These are phyloP conservation scores for Puccinia hordei DNA, from an alignment of 1,284 basidiomycete genomes.

Conservation along the genomic window DNA sequence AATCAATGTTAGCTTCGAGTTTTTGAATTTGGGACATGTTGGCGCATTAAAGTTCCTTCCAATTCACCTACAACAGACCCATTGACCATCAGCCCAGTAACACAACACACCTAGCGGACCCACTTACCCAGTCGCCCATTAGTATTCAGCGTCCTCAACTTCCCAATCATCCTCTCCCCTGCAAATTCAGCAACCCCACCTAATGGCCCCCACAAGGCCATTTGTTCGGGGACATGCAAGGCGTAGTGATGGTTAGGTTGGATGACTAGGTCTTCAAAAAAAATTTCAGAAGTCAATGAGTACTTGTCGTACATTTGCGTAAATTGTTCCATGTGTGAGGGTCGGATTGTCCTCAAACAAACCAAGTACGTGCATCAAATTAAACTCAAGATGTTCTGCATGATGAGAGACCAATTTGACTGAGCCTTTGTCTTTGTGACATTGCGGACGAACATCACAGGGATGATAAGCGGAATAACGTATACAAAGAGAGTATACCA, in stretches of 20 bases:
- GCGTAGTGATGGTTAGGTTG: background rate
- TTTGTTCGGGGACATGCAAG: conserved; percentile 34
- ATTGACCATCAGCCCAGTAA: background rate
- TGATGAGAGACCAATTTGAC: too few species aligned
- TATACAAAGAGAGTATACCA: background rate
- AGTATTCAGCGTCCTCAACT: background rate
- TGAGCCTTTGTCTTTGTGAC: too few species aligned
- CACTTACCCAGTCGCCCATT: background rate
- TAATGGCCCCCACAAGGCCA: conserved; percentile 21
- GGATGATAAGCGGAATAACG: conserved; percentile 1
- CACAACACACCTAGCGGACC: background rate
- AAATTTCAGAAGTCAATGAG: too few species aligned
- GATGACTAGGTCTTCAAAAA: background rate
- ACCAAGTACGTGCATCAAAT: too few species aligned
- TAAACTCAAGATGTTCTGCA: too few species aligned
- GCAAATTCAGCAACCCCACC: background rate
- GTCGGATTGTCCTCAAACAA: too few species aligned
- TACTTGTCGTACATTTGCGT: too few species aligned
- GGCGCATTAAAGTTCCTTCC: background rate
- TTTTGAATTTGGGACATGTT: background rate
- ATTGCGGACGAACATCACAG: background rate
- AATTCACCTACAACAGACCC: background rate
- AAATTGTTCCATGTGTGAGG: too few species aligned
- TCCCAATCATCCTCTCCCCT: background rate
- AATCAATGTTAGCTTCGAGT: background rate